These are phyloP conservation scores for Alnus rubra DNA, from an alignment of 306 rosid species.

Conservation along the genomic window DNA sequence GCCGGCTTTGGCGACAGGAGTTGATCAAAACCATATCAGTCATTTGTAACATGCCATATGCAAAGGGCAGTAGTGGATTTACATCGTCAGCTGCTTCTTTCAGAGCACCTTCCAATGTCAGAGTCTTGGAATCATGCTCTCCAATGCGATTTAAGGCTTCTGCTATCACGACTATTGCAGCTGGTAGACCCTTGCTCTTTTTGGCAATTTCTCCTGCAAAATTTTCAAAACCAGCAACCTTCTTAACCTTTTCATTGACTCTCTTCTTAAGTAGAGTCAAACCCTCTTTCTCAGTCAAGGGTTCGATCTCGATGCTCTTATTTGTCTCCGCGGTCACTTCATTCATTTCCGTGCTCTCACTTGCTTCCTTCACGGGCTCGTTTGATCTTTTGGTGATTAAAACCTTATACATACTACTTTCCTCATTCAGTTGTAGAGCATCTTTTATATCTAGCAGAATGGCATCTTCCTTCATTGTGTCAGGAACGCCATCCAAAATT, in stretches of 20 bases:
- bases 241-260: too few relatives aligned
- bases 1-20: conserved; percentile 34
- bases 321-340: background rate
- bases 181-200: conserved; percentile 6
- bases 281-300: background rate
- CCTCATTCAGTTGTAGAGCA: background rate
- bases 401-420: conserved; percentile 4
- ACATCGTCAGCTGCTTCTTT: conserved; percentile 6
- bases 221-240: too few relatives aligned
- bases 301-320: background rate
- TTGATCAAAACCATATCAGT: background rate
- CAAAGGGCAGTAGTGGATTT: conserved; percentile 20
- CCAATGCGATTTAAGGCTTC: conserved; percentile 23
- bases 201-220: background rate
- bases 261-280: background rate
- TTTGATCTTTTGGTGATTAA: conserved; percentile 17
- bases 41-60: conserved; percentile 16
- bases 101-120: conserved; percentile 4
- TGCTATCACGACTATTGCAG: conserved; percentile 5
- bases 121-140: background rate
- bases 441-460: too few relatives aligned
- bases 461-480: background rate
- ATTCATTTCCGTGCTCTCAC: background rate
- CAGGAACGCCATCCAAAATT: conserved; percentile 32
- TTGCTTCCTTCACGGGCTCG: too few relatives aligned